These are phyloP conservation scores for Colletotrichum tofieldiae DNA, from an alignment of 2,329 filamentous ascomycete species.

Conservation along the genomic window DNA sequence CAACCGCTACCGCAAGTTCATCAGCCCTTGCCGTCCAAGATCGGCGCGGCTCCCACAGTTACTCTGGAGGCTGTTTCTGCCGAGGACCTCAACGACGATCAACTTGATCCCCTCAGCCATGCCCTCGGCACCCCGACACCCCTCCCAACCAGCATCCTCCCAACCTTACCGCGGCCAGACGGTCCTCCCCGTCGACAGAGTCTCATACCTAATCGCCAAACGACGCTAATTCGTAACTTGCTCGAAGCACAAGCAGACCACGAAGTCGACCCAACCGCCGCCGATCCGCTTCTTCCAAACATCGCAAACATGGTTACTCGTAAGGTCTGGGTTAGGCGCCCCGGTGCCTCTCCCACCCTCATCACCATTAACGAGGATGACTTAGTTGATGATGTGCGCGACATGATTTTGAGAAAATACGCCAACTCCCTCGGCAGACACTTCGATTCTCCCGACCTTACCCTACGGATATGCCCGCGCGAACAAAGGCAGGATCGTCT, in stretches of 20 bases:
- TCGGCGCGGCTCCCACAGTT: constrained; percentile 16
- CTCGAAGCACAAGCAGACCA: constrained; percentile 60
- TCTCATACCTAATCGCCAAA: constrained; percentile 61
- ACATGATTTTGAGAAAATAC: constrained; percentile 94
- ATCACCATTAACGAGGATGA: constrained; percentile 90
- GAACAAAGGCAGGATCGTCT: constrained; percentile 77
- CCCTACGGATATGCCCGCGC: constrained; percentile 82
- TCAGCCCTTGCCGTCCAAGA: constrained; percentile 14
- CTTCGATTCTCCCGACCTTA: constrained; percentile 93
- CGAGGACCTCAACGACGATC: constrained; percentile 28
- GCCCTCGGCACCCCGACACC: constrained; percentile 42
- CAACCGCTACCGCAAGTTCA: constrained; percentile 12
- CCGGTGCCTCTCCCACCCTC: constrained; percentile 87
- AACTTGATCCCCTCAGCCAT: constrained; percentile 39
- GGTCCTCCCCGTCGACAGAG: constrained; percentile 59
- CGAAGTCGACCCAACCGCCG: constrained; percentile 58
- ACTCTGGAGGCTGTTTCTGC: constrained; percentile 21
- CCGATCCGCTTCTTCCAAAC: constrained; percentile 56
- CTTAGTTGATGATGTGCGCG: constrained; percentile 93
- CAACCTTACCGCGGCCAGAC: constrained; percentile 45
- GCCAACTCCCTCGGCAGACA: constrained; percentile 90
- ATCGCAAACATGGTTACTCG: constrained; percentile 73
- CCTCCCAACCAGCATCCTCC: constrained; percentile 21
- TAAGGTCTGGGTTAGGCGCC: constrained; percentile 96
- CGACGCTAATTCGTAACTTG: constrained; percentile 66